These are phyloP conservation scores for Umbelopsis isabellina DNA, from an alignment of 192 early-diverging fungal species.

Conservation along the genomic window DNA sequence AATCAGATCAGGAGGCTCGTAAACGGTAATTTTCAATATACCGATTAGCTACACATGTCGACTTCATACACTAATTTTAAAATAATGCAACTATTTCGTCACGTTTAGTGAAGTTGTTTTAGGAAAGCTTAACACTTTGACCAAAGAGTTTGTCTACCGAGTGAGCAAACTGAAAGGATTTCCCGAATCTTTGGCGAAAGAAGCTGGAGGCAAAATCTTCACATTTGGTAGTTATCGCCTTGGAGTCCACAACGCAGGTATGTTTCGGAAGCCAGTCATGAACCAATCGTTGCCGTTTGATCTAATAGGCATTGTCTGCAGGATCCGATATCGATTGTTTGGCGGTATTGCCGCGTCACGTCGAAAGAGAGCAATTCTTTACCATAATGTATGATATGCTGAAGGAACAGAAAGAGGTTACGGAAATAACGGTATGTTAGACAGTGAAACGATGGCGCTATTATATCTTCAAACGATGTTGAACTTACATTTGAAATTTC, in stretches of 20 bases:
- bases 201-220: slow-evolving; percentile 95
- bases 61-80: background rate
- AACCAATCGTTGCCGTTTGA: background rate
- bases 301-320: slow-evolving; percentile 26
- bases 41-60: background rate
- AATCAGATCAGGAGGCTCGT: slow-evolving; percentile 81
- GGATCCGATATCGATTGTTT: slow-evolving; percentile 98
- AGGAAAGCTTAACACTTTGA: slow-evolving; percentile 82
- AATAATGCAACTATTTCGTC: background rate
- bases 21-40: slow-evolving; percentile 62
- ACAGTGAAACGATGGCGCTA: background rate
- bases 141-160: slow-evolving; percentile 91
- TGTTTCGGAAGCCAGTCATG: slow-evolving; percentile 12
- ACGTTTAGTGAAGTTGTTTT: slow-evolving; percentile 78
- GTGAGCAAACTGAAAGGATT: slow-evolving; percentile 70
- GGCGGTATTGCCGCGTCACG: slow-evolving; percentile 90
- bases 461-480: background rate
- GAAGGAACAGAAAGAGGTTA: slow-evolving; percentile 80
- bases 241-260: slow-evolving; percentile 92
- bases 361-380: slow-evolving; percentile 93
- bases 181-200: slow-evolving; percentile 80
- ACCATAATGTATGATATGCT: slow-evolving; percentile 85
- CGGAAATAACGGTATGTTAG: slow-evolving; percentile 70
- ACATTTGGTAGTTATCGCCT: slow-evolving; percentile 96
- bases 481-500: background rate